Conservation (phyloP, 495 filamentous ascomycete genomes). For the Rhypophila decipiens region DNA sequence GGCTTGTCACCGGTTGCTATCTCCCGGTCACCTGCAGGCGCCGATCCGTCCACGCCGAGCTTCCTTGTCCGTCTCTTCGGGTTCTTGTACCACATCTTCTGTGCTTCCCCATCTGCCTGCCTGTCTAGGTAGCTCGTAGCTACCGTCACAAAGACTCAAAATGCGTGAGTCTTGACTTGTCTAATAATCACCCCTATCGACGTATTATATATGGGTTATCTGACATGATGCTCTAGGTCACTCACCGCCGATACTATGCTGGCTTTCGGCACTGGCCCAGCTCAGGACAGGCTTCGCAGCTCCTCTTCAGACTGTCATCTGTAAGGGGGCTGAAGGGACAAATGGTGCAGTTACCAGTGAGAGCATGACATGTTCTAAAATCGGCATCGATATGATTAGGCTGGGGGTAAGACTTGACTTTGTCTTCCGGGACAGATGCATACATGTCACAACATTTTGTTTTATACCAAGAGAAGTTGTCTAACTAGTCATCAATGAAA, state of each 20-base stretch:
- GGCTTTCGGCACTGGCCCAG: slow-evolving; percentile 3
- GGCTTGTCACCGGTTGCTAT: too few species aligned
- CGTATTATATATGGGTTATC: neutral
- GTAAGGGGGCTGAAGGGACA: neutral
- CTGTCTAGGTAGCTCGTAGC: neutral
- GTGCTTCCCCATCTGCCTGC: neutral
- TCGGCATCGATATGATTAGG: slow-evolving; percentile 66
- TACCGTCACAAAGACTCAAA: neutral
- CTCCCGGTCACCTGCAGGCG: too few species aligned
- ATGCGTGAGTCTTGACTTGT: slow-evolving; percentile 5
- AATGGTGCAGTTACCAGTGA: slow-evolving; percentile 75
- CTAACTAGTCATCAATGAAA: too few species aligned
- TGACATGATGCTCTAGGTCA: slow-evolving; percentile 1
- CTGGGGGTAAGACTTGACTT: slow-evolving; percentile 37
- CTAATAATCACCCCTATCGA: neutral
- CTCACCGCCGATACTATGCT: slow-evolving; percentile 7
- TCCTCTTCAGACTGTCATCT: slow-evolving; percentile 1
- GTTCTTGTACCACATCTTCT: too few species aligned
- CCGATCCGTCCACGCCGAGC: too few species aligned
- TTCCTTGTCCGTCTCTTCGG: too few species aligned
- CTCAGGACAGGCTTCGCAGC: slow-evolving; percentile 4
- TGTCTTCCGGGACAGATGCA: neutral
- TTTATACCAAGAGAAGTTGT: too few species aligned
- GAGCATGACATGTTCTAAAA: slow-evolving; percentile 64
- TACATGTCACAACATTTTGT: neutral